Evolutionary conservation across 2,329 filamentous ascomycete genomes (phyloP).

Genomic region (Stagonosporopsis cucurbitacearum): DNA sequence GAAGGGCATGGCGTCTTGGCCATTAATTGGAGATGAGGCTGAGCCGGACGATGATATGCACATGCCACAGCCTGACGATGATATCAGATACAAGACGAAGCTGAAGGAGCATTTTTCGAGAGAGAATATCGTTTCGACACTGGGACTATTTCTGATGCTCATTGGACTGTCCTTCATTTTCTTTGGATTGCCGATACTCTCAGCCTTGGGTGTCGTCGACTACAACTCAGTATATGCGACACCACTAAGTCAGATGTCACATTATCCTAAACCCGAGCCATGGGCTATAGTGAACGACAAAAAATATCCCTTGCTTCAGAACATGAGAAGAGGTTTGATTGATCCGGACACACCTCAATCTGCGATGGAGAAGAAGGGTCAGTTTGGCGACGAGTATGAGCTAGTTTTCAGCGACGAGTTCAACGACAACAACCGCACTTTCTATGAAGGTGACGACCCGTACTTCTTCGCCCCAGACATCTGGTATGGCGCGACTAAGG

Average conservation of each 20-base stretch:
- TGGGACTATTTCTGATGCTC: constrained; percentile 55
- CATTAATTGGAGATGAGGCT: constrained; percentile 57
- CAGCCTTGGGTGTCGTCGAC: constrained; percentile 50
- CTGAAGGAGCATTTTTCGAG: constrained; percentile 55
- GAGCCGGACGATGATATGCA: constrained; percentile 63
- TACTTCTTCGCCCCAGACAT: constrained; percentile 61
- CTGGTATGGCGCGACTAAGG: constrained; percentile 62
- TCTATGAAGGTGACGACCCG: constrained; percentile 64
- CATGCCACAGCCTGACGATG: constrained; percentile 59
- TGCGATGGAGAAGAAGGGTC: constrained; percentile 54
- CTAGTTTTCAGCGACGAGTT: constrained; percentile 66
- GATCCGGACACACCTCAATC: constrained; percentile 59
- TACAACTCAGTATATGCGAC: constrained; percentile 51
- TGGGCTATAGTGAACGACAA: constrained; percentile 59
- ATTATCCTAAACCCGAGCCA: constrained; percentile 33
- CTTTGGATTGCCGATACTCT: constrained; percentile 59
- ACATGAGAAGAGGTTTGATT: constrained; percentile 57
- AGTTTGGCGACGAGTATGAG: constrained; percentile 55
- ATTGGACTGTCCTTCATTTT: constrained; percentile 59
- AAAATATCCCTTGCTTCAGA: constrained; percentile 56
- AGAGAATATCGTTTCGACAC: constrained; percentile 52
- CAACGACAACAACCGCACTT: constrained; percentile 59
- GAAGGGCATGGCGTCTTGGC: constrained; percentile 51
- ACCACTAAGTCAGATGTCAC: constrained; percentile 50
- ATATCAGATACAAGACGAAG: constrained; percentile 52